Conservation (phyloP, 1,139 yeast genomes). For the Zygosaccharomyces sapae region DNA sequence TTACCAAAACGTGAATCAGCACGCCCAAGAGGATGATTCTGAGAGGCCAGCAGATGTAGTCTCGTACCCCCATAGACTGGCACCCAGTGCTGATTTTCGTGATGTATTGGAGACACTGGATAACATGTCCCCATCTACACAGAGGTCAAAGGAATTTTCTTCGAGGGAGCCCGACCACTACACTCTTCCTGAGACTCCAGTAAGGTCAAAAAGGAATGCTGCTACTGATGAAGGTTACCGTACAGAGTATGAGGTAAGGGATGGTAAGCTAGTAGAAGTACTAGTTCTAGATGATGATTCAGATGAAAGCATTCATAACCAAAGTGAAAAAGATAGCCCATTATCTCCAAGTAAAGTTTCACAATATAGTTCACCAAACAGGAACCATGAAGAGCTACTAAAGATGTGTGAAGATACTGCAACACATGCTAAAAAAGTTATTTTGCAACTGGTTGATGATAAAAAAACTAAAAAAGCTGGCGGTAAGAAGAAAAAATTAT, state of each 20-base stretch:
- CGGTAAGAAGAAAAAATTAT: conserved; percentile 4
- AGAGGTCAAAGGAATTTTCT: neutral
- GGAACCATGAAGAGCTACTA: conserved; percentile 20
- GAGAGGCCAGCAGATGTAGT: neutral
- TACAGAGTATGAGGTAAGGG: conserved; percentile 17
- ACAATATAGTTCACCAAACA: conserved; percentile 9
- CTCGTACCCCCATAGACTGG: conserved; percentile 1
- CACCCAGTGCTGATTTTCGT: conserved; percentile 4
- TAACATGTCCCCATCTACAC: neutral
- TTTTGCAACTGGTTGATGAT: conserved; percentile 22
- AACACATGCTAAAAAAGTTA: conserved; percentile 25
- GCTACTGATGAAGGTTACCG: neutral
- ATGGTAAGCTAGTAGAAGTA: conserved; percentile 28
- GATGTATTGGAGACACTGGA: conserved; percentile 3
- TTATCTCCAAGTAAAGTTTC: neutral
- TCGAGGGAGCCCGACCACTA: neutral
- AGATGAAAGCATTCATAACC: neutral
- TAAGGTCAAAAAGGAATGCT: neutral
- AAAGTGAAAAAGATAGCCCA: neutral
- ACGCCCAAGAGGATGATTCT: neutral
- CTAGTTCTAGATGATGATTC: conserved; percentile 27
- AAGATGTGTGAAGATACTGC: conserved; percentile 33
- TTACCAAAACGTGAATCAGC: conserved; percentile 1
- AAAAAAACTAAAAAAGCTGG: conserved; percentile 2
- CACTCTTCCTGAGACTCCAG: neutral